phyloP scores from a whole-genome alignment of 2,329 filamentous ascomycete species.

The Fusarium tjaetaba region DNA sequence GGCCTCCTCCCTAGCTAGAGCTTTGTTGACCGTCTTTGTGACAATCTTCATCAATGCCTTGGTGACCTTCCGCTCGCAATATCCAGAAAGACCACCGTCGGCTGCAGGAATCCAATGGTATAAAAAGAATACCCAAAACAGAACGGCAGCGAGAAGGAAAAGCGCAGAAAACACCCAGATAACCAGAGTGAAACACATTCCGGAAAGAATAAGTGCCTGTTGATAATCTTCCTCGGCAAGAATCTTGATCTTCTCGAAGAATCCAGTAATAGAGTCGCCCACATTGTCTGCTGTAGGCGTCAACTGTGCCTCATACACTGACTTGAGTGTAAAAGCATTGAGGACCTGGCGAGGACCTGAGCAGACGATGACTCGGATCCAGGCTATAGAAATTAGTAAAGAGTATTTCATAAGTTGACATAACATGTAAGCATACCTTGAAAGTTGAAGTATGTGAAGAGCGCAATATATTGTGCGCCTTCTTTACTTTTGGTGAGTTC shows the following conservation, averaged over 20 bases:
- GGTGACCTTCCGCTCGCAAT: slow-evolving; percentile 93
- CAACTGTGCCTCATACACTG: slow-evolving; percentile 82
- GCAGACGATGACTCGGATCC: slow-evolving; percentile 88
- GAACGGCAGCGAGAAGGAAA: slow-evolving; percentile 75
- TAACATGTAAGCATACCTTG: slow-evolving; percentile 59
- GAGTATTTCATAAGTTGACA: too few species aligned
- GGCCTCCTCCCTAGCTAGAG: slow-evolving; percentile 79
- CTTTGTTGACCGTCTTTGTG: slow-evolving; percentile 86
- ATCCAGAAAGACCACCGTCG: slow-evolving; percentile 83
- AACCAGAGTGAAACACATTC: slow-evolving; percentile 92
- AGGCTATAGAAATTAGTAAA: slow-evolving; percentile 63
- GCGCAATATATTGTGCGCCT: slow-evolving; percentile 86
- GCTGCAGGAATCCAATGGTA: slow-evolving; percentile 89
- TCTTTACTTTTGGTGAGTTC: slow-evolving; percentile 92
- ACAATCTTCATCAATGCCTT: slow-evolving; percentile 86
- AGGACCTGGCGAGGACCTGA: slow-evolving; percentile 92
- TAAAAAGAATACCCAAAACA: slow-evolving; percentile 89
- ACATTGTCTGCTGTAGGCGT: slow-evolving; percentile 62
- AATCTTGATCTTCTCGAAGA: slow-evolving; percentile 82
- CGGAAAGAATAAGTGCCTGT: slow-evolving; percentile 83
- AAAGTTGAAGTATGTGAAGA: slow-evolving; percentile 88
- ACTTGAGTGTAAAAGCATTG: slow-evolving; percentile 88
- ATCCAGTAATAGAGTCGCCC: slow-evolving; percentile 73
- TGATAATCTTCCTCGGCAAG: slow-evolving; percentile 78
- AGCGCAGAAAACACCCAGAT: slow-evolving; percentile 88